A percentile compares a stretch with the other conserved stretches of the same genome.
Evolutionary conservation across 2,329 filamentous ascomycete genomes (phyloP).

Genomic region (Sordariomycetes sp.): DNA sequence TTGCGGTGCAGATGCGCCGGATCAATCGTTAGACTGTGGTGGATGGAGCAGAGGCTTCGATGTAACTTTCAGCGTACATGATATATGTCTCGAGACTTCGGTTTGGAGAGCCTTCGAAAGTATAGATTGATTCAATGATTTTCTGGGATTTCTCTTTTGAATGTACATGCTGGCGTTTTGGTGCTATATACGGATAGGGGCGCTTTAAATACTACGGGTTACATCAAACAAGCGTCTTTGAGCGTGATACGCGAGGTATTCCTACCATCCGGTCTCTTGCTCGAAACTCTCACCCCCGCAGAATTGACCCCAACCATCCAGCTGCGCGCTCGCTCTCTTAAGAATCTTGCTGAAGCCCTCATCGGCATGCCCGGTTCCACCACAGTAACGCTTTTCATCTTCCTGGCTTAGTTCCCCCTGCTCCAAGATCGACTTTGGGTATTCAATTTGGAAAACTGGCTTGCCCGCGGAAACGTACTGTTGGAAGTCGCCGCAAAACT

Average conservation of each 20-base stretch:
- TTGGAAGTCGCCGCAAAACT: slow-evolving; percentile 20
- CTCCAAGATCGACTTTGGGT: slow-evolving; percentile 16
- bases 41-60: neutral
- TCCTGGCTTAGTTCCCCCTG: slow-evolving; percentile 12
- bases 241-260: too few species aligned
- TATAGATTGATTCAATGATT: too few species aligned
- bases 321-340: slow-evolving; percentile 19
- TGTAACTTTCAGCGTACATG: neutral
- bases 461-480: slow-evolving; percentile 16
- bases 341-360: slow-evolving; percentile 20
- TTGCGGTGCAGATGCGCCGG: slow-evolving; percentile 33
- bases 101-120: too few species aligned
- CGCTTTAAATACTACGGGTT: too few species aligned
- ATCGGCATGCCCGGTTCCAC: slow-evolving; percentile 11
- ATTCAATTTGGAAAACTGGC: slow-evolving; percentile 24
- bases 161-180: too few species aligned
- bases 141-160: too few species aligned
- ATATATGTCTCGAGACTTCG: too few species aligned
- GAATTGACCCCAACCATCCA: slow-evolving; percentile 22
- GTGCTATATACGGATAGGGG: too few species aligned
- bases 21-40: neutral
- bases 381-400: slow-evolving; percentile 16
- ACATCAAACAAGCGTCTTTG: too few species aligned
- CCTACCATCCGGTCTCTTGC: too few species aligned
- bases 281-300: slow-evolving; percentile 15